Evolutionary conservation across 148 eudicot genomes (phyloP).

Genomic region (Mesembryanthemum crystallinum): DNA sequence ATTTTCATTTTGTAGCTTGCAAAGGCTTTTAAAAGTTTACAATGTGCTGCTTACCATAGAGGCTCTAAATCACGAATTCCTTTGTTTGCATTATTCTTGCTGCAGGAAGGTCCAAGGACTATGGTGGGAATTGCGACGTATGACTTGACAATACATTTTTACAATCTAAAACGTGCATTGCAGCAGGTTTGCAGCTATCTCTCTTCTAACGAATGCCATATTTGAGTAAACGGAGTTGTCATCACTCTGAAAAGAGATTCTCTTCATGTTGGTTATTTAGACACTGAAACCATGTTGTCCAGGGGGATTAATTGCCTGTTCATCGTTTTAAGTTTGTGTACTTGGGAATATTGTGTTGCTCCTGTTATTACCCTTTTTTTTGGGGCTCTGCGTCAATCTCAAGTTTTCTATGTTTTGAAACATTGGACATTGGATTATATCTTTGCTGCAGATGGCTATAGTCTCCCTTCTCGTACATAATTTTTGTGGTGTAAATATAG

Average conservation of each 20-base stretch:
- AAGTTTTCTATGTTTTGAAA: neutral
- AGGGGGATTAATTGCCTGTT: neutral
- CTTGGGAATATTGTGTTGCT: neutral
- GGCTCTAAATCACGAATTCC: neutral
- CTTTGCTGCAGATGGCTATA: neutral
- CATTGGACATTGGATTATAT: neutral
- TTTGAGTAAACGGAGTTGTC: neutral
- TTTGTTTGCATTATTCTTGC: slow-evolving; percentile 1
- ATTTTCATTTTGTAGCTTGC: neutral
- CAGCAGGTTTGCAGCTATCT: slow-evolving; percentile 66
- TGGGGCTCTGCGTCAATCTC: neutral
- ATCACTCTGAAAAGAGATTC: neutral
- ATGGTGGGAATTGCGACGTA: slow-evolving; percentile 95
- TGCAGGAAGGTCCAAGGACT: slow-evolving; percentile 94
- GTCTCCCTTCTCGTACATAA: neutral
- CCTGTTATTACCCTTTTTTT: neutral
- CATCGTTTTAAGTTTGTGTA: neutral
- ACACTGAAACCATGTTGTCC: neutral
- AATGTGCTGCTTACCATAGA: neutral
- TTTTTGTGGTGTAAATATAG: neutral
- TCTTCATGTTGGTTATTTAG: neutral
- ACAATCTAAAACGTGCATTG: slow-evolving; percentile 85
- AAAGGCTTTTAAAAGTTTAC: too few relatives aligned
- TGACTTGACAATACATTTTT: slow-evolving; percentile 95
- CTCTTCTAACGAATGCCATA: neutral